Evolutionary conservation across 2,329 filamentous ascomycete genomes (phyloP).

Genomic region (Cytospora chrysosperma): DNA sequence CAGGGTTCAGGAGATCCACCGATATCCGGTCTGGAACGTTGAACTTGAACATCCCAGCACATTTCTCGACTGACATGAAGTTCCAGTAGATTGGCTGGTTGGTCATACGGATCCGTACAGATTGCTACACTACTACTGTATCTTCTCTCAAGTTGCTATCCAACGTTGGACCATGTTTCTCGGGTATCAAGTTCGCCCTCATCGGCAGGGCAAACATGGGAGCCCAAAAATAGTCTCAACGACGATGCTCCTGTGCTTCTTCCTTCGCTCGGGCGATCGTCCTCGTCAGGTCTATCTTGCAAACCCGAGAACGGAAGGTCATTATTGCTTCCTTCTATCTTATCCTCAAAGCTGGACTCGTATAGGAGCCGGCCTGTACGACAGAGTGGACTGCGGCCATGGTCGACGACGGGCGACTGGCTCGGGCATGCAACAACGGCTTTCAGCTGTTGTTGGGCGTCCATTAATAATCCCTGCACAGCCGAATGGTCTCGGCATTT

Average conservation of each 20-base stretch:
- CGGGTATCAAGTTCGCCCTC: background rate
- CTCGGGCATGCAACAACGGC: slow-evolving; percentile 12
- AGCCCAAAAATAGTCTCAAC: background rate
- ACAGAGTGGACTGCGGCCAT: background rate
- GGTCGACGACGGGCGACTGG: background rate
- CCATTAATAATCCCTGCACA: background rate
- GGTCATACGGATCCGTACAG: no score
- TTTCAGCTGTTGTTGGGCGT: background rate
- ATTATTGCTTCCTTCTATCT: background rate
- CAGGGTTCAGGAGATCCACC: background rate
- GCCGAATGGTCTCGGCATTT: slow-evolving; percentile 4
- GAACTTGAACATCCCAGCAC: background rate
- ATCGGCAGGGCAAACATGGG: background rate
- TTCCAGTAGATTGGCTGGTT: no score
- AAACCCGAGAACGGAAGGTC: background rate
- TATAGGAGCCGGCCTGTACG: background rate
- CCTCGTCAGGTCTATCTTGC: background rate
- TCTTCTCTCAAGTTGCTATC: background rate
- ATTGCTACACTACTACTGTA: background rate
- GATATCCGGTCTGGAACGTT: background rate
- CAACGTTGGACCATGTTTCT: background rate
- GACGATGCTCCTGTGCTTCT: background rate
- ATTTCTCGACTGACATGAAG: background rate
- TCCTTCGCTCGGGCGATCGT: background rate
- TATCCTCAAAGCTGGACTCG: background rate